Percentiles rank a stretch among this genome's conserved stretches.
Evolutionary conservation across 495 filamentous ascomycete genomes (phyloP).

Genomic region (Rostrohypoxylon terebratum): DNA sequence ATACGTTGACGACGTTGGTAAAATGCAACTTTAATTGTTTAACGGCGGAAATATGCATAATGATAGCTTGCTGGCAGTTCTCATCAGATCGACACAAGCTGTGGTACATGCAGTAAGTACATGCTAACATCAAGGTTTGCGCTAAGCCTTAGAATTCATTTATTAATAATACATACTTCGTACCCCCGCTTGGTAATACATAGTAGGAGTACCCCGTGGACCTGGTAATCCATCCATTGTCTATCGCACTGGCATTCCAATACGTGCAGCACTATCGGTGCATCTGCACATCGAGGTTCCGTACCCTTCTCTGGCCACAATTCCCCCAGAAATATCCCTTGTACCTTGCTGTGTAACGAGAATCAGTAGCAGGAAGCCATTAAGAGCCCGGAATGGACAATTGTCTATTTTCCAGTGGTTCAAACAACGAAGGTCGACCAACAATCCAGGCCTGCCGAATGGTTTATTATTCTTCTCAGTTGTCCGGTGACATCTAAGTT

Average conservation of each 20-base stretch:
- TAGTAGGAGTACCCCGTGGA: not conserved
- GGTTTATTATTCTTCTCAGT: slow-evolving; percentile 1
- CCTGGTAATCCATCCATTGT: not conserved
- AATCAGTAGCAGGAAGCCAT: not conserved
- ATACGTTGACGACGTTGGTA: slow-evolving; percentile 1
- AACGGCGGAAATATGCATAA: slow-evolving; percentile 18
- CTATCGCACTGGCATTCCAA: not conserved
- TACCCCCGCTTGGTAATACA: slow-evolving; percentile 11
- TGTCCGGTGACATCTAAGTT: not conserved
- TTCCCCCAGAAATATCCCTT: slow-evolving; percentile 12
- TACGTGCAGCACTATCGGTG: not conserved
- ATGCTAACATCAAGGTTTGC: not conserved
- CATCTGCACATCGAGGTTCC: slow-evolving; percentile 15
- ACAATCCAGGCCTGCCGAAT: slow-evolving; percentile 7
- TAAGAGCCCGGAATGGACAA: not conserved
- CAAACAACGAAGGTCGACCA: slow-evolving; percentile 3
- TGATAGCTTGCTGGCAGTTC: not conserved
- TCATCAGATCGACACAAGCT: slow-evolving; percentile 14
- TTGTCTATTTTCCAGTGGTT: slow-evolving; percentile 5
- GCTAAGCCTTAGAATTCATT: slow-evolving; percentile 40
- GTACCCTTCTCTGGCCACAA: slow-evolving; percentile 32
- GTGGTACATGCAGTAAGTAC: not conserved
- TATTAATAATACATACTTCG: slow-evolving; percentile 46
- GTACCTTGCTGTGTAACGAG: slow-evolving; percentile 24
- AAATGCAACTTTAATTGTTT: slow-evolving; percentile 8